phyloP scores from a whole-genome alignment of 441 rosid genomes.

The Bruguiera hainesii region DNA sequence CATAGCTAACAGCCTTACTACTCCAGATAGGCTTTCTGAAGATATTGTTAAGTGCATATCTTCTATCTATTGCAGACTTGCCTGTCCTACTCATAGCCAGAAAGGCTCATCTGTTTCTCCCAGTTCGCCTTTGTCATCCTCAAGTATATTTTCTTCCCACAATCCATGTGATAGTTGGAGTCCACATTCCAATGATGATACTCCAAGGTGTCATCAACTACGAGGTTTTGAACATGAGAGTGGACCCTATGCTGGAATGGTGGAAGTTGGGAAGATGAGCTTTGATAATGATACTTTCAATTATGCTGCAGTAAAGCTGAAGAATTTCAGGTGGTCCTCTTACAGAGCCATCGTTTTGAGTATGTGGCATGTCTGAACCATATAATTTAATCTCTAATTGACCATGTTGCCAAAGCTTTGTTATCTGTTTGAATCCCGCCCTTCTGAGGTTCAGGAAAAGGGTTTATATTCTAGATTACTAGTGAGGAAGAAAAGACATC shows the following conservation, averaged over 20 bases:
- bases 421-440: slow-evolving; percentile 7
- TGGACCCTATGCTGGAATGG: slow-evolving; percentile 33
- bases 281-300: slow-evolving; percentile 57
- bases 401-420: neutral
- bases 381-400: neutral
- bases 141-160: slow-evolving; percentile 61
- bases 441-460: neutral
- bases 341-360: slow-evolving; percentile 8
- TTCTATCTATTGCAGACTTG: slow-evolving; percentile 65
- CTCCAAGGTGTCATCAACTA: slow-evolving; percentile 21
- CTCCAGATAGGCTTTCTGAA: slow-evolving; percentile 69
- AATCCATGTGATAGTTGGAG: slow-evolving; percentile 66
- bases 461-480: neutral
- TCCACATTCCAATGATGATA: slow-evolving; percentile 46
- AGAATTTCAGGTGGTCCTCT: slow-evolving; percentile 62
- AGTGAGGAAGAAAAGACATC: neutral
- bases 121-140: slow-evolving; percentile 64
- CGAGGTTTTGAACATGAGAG: slow-evolving; percentile 41
- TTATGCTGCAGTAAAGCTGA: slow-evolving; percentile 55
- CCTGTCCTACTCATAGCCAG: slow-evolving; percentile 30
- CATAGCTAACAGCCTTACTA: slow-evolving; percentile 23
- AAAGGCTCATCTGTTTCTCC: slow-evolving; percentile 47
- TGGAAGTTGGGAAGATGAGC: slow-evolving; percentile 57
- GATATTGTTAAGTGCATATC: slow-evolving; percentile 75
- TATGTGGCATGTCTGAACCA: neutral